Evolutionary conservation across 352 stramenopile genomes (phyloP).

Genomic region (Pythium plurisporium): DNA sequence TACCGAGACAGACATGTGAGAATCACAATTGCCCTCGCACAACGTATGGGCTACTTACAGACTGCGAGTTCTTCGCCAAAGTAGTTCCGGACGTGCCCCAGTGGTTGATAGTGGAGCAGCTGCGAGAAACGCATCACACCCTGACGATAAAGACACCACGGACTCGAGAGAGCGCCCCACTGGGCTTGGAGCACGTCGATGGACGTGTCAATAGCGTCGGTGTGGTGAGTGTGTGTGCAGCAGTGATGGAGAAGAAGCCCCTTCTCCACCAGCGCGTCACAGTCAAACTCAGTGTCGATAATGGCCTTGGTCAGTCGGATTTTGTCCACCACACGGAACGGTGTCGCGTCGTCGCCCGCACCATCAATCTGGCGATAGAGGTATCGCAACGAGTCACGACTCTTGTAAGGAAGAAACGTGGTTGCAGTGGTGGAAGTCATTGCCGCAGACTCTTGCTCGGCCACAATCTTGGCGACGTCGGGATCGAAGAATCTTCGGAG

Average conservation of each 20-base stretch:
- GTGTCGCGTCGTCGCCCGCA: slow-evolving; percentile 26
- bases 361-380: slow-evolving; percentile 67
- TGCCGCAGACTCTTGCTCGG: not conserved
- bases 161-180: slow-evolving; percentile 40
- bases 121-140: slow-evolving; percentile 9
- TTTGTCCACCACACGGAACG: slow-evolving; percentile 75
- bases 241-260: slow-evolving; percentile 48
- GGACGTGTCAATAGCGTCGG: slow-evolving; percentile 63
- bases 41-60: slow-evolving; percentile 37
- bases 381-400: slow-evolving; percentile 51
- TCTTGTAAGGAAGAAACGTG: slow-evolving; percentile 45
- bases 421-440: not conserved
- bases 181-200: slow-evolving; percentile 50
- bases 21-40: not conserved
- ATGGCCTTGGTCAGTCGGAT: slow-evolving; percentile 71
- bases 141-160: slow-evolving; percentile 23
- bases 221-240: slow-evolving; percentile 50
- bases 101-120: slow-evolving; percentile 35
- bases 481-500: slow-evolving; percentile 35
- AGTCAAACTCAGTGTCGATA: slow-evolving; percentile 70
- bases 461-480: slow-evolving; percentile 22
- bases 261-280: slow-evolving; percentile 49
- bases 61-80: slow-evolving; percentile 77
- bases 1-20: slow-evolving; percentile 12
- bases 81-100: slow-evolving; percentile 66